Evolutionary conservation across 805 yeast genomes (phyloP).

Genomic region (Wickerhamiella shivajii): DNA sequence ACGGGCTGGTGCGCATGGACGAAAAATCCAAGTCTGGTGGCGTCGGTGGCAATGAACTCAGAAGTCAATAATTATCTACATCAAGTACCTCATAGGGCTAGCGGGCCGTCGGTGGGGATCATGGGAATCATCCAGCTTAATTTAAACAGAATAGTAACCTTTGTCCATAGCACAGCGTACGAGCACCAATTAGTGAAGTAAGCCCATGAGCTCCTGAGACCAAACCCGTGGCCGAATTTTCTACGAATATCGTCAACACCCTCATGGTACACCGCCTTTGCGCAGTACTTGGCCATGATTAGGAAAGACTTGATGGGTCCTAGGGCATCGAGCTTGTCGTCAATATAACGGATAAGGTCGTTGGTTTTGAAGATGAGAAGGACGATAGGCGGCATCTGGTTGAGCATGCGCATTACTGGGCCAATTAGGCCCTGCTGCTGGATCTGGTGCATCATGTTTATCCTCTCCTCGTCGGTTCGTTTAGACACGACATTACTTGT

Average conservation of each 20-base stretch:
- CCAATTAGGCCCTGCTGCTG: constrained; percentile 49
- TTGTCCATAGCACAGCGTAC: neutral
- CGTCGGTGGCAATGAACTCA: too few relatives aligned
- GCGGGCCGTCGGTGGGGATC: too few relatives aligned
- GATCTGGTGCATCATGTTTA: constrained; percentile 49
- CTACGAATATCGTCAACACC: constrained; percentile 30
- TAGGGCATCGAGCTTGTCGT: constrained; percentile 61
- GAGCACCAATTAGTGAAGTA: constrained; percentile 1
- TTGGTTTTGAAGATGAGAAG: constrained; percentile 81
- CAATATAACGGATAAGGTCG: constrained; percentile 79
- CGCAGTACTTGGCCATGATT: constrained; percentile 83
- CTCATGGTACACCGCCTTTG: constrained; percentile 62
- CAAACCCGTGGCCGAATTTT: constrained; percentile 10
- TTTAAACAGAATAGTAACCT: neutral
- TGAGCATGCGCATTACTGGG: constrained; percentile 64
- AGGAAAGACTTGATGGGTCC: constrained; percentile 81
- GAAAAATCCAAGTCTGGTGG: too few relatives aligned
- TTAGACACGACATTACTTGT: constrained; percentile 39
- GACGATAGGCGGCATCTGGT: constrained; percentile 73
- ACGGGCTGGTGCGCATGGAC: constrained; percentile 15
- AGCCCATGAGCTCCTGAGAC: constrained; percentile 3
- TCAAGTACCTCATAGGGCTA: too few relatives aligned
- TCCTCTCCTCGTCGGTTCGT: constrained; percentile 50
- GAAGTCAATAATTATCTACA: too few relatives aligned
- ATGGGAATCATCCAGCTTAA: constrained; percentile 6